Percentiles rank a stretch among this genome's conserved stretches.
Evolutionary conservation across 768 basidiomycete species (phyloP).

Genomic region (Boletus rufocinnamomeus): DNA sequence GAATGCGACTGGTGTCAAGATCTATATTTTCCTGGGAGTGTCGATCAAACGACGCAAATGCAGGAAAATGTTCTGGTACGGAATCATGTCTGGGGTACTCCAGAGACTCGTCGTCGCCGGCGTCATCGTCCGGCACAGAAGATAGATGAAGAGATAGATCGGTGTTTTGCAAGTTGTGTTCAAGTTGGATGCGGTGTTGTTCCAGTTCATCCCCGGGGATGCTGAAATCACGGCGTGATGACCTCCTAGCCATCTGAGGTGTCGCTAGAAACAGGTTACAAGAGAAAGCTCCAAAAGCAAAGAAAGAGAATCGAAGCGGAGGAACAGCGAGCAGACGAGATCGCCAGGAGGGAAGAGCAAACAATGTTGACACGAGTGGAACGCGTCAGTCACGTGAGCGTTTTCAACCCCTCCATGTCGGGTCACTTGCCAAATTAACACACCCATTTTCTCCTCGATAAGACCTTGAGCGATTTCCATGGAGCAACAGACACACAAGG

Average conservation of each 20-base stretch:
- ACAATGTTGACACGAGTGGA: conserved; percentile 20
- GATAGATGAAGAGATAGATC: conserved; percentile 73
- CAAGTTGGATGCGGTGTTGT: conserved; percentile 73
- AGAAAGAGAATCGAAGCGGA: conserved; percentile 4
- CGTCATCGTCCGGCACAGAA: conserved; percentile 44
- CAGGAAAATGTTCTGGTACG: conserved; percentile 54
- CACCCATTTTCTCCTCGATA: background rate
- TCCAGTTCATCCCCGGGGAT: conserved; percentile 77
- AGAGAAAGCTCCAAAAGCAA: conserved; percentile 21
- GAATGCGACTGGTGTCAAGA: conserved; percentile 50
- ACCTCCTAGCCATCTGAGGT: conserved; percentile 28
- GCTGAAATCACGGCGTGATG: conserved; percentile 44
- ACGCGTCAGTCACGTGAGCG: conserved; percentile 36
- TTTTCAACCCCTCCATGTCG: conserved; percentile 8
- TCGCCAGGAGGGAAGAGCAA: conserved; percentile 8
- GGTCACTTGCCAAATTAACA: conserved; percentile 23
- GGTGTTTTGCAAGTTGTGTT: conserved; percentile 73
- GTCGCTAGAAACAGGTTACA: conserved; percentile 18
- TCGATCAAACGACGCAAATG: conserved; percentile 62
- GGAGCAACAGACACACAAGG: conserved; percentile 80
- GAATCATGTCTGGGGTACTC: conserved; percentile 76
- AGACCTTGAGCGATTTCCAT: conserved; percentile 34
- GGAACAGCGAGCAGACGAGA: conserved; percentile 8
- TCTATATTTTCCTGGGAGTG: conserved; percentile 58
- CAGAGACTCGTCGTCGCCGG: conserved; percentile 50